These are phyloP conservation scores for Madurella mycetomatis DNA, from an alignment of 2,329 filamentous ascomycete genomes.

Conservation along the genomic window DNA sequence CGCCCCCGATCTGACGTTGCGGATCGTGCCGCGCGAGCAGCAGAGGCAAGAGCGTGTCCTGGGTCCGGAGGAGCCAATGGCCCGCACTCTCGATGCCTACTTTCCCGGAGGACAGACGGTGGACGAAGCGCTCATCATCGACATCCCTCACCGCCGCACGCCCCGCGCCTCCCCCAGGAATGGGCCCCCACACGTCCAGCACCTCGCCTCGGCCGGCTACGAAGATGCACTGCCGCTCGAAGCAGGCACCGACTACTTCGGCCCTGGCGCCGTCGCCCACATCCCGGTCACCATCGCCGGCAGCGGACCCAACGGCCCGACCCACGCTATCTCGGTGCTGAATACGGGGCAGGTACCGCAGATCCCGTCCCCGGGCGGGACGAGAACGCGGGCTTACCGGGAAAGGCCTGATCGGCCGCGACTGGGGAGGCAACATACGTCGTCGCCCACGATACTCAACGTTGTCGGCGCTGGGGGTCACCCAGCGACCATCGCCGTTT, in stretches of 20 bases:
- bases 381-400: constrained; percentile 50
- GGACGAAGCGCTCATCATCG: constrained; percentile 86
- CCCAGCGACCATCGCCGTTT: constrained; percentile 16
- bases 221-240: constrained; percentile 65
- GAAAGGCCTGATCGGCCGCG: constrained; percentile 57
- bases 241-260: constrained; percentile 76
- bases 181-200: constrained; percentile 41
- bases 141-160: constrained; percentile 71
- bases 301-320: constrained; percentile 33
- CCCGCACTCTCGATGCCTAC: constrained; percentile 70
- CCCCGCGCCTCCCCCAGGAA: constrained; percentile 73
- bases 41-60: constrained; percentile 62
- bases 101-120: constrained; percentile 84
- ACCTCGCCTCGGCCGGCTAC: constrained; percentile 47
- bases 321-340: constrained; percentile 65
- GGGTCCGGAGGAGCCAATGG: constrained; percentile 82
- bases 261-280: constrained; percentile 51
- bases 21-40: constrained; percentile 69
- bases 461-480: constrained; percentile 44
- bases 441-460: constrained; percentile 70
- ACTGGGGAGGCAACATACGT: constrained; percentile 67
- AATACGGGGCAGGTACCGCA: constrained; percentile 74
- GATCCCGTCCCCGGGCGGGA: constrained; percentile 76
- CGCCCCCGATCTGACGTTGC: constrained; percentile 79
- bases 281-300: constrained; percentile 36